A percentile compares a stretch with the other conserved stretches of the same genome.
Conservation (phyloP, 768 basidiomycete species). For the Amanita exitialis region DNA sequence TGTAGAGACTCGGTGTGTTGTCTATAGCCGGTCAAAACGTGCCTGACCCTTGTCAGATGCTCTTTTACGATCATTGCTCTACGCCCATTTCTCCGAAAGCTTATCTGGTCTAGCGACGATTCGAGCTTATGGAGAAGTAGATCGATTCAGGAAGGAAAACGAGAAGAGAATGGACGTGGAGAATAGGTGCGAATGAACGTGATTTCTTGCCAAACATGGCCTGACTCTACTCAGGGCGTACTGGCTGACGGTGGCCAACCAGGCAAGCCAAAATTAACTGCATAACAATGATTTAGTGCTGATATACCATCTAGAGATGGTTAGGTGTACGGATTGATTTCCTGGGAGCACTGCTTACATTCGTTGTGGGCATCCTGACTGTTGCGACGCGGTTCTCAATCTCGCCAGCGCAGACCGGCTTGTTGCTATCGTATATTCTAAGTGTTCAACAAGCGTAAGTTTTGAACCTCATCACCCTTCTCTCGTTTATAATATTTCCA, state of each 20-base stretch:
- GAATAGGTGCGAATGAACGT: slow-evolving; percentile 43
- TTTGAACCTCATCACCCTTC: not conserved
- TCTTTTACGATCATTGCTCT: slow-evolving; percentile 76
- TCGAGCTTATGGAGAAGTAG: slow-evolving; percentile 73
- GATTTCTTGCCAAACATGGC: not conserved
- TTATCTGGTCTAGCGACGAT: slow-evolving; percentile 82
- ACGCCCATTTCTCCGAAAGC: slow-evolving; percentile 90
- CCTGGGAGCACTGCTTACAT: slow-evolving; percentile 61
- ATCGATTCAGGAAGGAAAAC: slow-evolving; percentile 72
- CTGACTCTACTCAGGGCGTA: slow-evolving; percentile 46
- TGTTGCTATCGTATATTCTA: slow-evolving; percentile 72
- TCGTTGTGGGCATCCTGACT: slow-evolving; percentile 71
- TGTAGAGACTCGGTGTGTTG: slow-evolving; percentile 43
- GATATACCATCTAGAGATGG: slow-evolving; percentile 47
- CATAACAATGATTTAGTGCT: not conserved
- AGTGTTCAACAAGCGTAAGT: slow-evolving; percentile 59
- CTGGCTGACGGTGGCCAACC: slow-evolving; percentile 79
- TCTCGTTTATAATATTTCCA: slow-evolving; percentile 14
- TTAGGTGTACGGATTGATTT: slow-evolving; percentile 86
- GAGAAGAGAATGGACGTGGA: slow-evolving; percentile 70
- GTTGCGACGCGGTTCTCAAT: slow-evolving; percentile 67
- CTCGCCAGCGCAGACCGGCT: slow-evolving; percentile 69
- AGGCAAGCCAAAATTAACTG: slow-evolving; percentile 25
- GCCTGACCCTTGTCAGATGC: slow-evolving; percentile 41
- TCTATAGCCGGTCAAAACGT: not conserved